A percentile compares a stretch with the other conserved stretches of the same genome.
These are phyloP conservation scores for Taiwanofungus camphoratus DNA, from an alignment of 1,284 basidiomycete genomes.

Conservation along the genomic window DNA sequence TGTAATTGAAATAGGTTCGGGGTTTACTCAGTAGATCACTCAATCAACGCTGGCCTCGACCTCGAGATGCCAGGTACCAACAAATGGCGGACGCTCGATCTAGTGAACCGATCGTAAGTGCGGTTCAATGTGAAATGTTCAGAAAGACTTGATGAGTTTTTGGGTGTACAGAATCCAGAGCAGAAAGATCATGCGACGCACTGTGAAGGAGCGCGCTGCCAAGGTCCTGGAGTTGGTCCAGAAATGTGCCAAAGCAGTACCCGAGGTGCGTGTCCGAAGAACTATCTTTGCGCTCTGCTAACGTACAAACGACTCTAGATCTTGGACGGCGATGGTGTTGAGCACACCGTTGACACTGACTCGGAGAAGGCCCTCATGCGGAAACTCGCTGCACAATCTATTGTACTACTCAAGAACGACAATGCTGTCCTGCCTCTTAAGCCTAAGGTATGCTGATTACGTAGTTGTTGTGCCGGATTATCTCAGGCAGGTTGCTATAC, in stretches of 20 bases:
- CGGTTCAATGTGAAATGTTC: background rate
- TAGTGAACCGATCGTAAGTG: constrained; percentile 49
- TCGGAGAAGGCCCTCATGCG: constrained; percentile 60
- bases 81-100: constrained; percentile 63
- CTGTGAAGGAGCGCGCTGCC: constrained; percentile 62
- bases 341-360: constrained; percentile 54
- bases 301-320: constrained; percentile 34
- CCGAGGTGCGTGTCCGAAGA: constrained; percentile 43
- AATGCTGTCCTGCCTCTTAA: constrained; percentile 54
- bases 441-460: constrained; percentile 23
- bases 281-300: constrained; percentile 4
- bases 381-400: constrained; percentile 54
- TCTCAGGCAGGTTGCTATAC: too few species aligned
- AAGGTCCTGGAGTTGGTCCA: constrained; percentile 63
- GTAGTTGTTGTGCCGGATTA: too few species aligned
- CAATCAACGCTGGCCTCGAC: constrained; percentile 72
- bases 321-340: constrained; percentile 60
- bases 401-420: constrained; percentile 75
- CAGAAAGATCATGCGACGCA: constrained; percentile 59
- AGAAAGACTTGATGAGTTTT: background rate
- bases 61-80: constrained; percentile 76
- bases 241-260: constrained; percentile 54
- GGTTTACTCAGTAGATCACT: constrained; percentile 58
- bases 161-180: constrained; percentile 36
- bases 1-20: constrained; percentile 46